A percentile compares a stretch with the other conserved stretches of the same genome.
Conservation (phyloP, 2,329 filamentous ascomycete genomes). For the Trichothecium roseum region DNA sequence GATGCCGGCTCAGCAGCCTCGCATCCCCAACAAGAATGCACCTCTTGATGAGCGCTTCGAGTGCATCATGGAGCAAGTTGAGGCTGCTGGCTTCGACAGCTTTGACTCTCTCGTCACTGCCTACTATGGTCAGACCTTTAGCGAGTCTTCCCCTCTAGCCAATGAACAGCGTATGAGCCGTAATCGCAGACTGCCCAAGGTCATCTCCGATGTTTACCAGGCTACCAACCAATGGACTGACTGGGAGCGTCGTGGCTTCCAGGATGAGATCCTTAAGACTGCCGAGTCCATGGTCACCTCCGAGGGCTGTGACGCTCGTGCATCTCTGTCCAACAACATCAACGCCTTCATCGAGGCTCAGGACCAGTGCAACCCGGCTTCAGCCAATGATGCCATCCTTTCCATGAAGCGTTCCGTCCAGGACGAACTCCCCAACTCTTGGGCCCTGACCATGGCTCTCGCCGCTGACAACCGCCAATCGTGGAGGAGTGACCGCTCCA, state of each 20-base stretch:
- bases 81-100: conserved; percentile 13
- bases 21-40: conserved; percentile 1
- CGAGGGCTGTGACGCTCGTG: conserved; percentile 3
- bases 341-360: conserved; percentile 8
- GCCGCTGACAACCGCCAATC: conserved; percentile 6
- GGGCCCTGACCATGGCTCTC: conserved; percentile 15
- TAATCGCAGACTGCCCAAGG: conserved; percentile 13
- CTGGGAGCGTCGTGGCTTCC: conserved; percentile 8
- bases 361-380: conserved; percentile 4
- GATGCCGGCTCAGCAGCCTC: conserved; percentile 3
- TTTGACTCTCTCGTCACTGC: conserved; percentile 15
- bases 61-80: conserved; percentile 11
- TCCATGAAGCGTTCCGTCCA: conserved; percentile 12
- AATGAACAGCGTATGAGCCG: conserved; percentile 16
- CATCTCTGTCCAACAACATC: conserved; percentile 1
- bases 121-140: conserved; percentile 13
- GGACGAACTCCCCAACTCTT: conserved; percentile 14
- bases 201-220: conserved; percentile 10
- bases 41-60: conserved; percentile 11
- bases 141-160: conserved; percentile 10
- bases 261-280: conserved; percentile 7
- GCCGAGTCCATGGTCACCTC: conserved; percentile 6
- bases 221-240: conserved; percentile 3
- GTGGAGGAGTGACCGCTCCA: conserved; percentile 13
- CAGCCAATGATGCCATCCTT: conserved; percentile 6